A percentile compares a stretch with the other conserved stretches of the same genome.
Conservation (phyloP, 2,329 filamentous ascomycete genomes). For the Colletotrichum agaves region DNA sequence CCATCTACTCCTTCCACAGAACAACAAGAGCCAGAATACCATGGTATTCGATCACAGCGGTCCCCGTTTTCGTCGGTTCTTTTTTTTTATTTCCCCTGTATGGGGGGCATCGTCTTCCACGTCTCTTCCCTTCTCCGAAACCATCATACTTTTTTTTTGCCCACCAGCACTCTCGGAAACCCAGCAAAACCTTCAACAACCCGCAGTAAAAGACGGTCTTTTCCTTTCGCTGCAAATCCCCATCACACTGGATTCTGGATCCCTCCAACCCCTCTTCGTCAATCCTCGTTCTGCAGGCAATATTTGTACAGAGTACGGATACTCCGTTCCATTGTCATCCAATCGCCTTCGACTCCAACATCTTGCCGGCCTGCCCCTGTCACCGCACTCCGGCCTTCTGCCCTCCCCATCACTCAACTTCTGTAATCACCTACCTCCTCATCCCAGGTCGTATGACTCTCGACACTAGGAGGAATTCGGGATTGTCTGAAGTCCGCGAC, state of each 20-base stretch:
- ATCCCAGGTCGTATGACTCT: conserved; percentile 34
- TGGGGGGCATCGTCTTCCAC: not conserved
- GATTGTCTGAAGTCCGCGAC: conserved; percentile 31
- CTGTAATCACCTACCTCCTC: conserved; percentile 10
- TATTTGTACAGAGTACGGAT: too few relatives aligned
- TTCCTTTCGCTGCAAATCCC: too few relatives aligned
- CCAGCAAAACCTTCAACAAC: too few relatives aligned
- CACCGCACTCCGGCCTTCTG: not conserved
- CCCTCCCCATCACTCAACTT: conserved; percentile 9
- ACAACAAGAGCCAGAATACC: conserved; percentile 6
- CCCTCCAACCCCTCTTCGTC: not conserved
- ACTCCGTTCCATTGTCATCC: not conserved
- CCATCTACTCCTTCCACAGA: not conserved
- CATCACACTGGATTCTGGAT: too few relatives aligned
- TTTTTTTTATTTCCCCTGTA: too few relatives aligned
- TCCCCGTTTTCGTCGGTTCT: conserved; percentile 14
- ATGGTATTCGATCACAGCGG: conserved; percentile 12
- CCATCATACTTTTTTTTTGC: too few relatives aligned
- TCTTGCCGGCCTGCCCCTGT: not conserved
- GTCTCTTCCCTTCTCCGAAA: not conserved
- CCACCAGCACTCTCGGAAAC: too few relatives aligned
- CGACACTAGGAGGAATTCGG: conserved; percentile 28
- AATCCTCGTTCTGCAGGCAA: too few relatives aligned
- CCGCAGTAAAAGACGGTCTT: too few relatives aligned
- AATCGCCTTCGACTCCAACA: not conserved